These are phyloP conservation scores for Dothideomycetidae sp. DNA, from an alignment of 2,329 filamentous ascomycete genomes.

Conservation along the genomic window DNA sequence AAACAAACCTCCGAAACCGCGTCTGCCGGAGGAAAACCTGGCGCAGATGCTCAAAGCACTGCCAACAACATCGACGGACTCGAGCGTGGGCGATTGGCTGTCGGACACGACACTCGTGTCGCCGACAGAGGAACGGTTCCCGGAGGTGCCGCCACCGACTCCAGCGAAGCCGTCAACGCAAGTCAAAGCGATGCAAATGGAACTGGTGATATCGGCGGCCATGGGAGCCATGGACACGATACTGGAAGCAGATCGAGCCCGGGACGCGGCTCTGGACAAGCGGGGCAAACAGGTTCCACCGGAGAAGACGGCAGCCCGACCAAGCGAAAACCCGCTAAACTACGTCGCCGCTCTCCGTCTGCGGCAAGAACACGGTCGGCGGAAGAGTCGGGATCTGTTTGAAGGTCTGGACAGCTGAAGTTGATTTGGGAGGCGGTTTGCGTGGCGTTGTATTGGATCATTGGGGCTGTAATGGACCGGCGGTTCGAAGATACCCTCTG, in stretches of 20 bases:
- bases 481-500: neutral
- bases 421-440: no score
- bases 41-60: conserved; percentile 6
- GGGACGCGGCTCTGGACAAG: conserved; percentile 6
- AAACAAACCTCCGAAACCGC: conserved; percentile 1
- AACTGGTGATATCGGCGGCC: conserved; percentile 7
- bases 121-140: conserved; percentile 2
- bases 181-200: conserved; percentile 7
- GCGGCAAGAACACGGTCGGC: conserved; percentile 9
- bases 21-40: conserved; percentile 7
- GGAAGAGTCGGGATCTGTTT: conserved; percentile 8
- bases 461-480: conserved; percentile 3
- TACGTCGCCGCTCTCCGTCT: conserved; percentile 14
- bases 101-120: conserved; percentile 3
- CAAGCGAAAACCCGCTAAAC: conserved; percentile 12
- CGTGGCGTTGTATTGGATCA: conserved; percentile 11
- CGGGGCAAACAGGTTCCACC: no score
- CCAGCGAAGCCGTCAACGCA: conserved; percentile 8
- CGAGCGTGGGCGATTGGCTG: conserved; percentile 6
- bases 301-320: conserved; percentile 7
- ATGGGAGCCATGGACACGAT: conserved; percentile 10
- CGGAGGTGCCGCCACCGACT: conserved; percentile 8
- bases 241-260: conserved; percentile 3
- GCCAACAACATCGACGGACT: conserved; percentile 9
- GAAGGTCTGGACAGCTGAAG: conserved; percentile 6